These are phyloP conservation scores for Excoecaria agallocha DNA, from an alignment of 345 rosid species.

Conservation along the genomic window DNA sequence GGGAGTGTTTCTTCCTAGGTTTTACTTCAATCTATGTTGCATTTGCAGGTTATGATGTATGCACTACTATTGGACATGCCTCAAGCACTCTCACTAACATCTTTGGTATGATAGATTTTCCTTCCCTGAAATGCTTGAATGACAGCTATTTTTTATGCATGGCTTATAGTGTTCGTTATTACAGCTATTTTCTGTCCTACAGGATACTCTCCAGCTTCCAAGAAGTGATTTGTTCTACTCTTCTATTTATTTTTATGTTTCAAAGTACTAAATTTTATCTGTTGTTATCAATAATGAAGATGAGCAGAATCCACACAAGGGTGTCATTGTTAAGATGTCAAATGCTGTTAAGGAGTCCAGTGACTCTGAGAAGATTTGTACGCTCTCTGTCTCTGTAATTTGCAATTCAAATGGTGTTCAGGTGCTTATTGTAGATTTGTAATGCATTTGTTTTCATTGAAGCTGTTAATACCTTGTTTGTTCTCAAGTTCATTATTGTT, in stretches of 20 bases:
- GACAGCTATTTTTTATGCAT: not conserved
- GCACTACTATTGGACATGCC: conserved; percentile 62
- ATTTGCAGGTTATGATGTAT: conserved; percentile 79
- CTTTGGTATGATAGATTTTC: conserved; percentile 48
- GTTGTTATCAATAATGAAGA: conserved; percentile 41
- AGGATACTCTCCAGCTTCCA: conserved; percentile 1
- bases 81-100: conserved; percentile 47
- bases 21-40: conserved; percentile 20
- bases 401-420: conserved; percentile 63
- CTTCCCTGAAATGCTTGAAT: not conserved
- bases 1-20: not conserved
- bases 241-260: conserved; percentile 5
- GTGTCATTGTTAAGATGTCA: conserved; percentile 76
- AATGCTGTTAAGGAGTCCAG: conserved; percentile 6
- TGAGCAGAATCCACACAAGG: conserved; percentile 65
- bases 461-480: conserved; percentile 20
- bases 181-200: not conserved
- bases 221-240: not conserved
- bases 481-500: conserved; percentile 16
- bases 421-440: conserved; percentile 31
- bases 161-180: not conserved
- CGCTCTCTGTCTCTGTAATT: conserved; percentile 72
- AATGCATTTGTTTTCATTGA: conserved; percentile 8
- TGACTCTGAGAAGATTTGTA: conserved; percentile 47
- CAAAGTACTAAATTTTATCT: conserved; percentile 24